phyloP scores from a whole-genome alignment of 2,329 filamentous ascomycete species.

The Aureobasidium melanogenum region DNA sequence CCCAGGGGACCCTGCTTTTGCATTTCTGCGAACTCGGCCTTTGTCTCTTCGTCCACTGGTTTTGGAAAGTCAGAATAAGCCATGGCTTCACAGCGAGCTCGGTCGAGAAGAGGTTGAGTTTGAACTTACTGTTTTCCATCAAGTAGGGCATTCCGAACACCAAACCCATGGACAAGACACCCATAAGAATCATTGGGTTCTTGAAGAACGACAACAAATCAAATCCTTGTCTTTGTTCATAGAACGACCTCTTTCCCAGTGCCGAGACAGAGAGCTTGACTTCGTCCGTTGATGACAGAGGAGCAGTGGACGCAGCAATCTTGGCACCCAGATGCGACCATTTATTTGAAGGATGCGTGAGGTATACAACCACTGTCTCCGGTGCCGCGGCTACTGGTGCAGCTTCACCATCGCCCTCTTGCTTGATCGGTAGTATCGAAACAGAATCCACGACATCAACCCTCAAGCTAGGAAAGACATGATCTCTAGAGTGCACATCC shows the following conservation, averaged over 20 bases:
- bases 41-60: constrained; percentile 92
- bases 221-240: constrained; percentile 61
- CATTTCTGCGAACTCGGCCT: constrained; percentile 83
- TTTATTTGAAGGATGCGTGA: constrained; percentile 80
- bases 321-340: constrained; percentile 78
- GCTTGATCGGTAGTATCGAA: constrained; percentile 20
- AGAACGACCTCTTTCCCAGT: constrained; percentile 62
- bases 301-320: constrained; percentile 24
- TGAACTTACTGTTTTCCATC: constrained; percentile 79
- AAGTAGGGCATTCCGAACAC: constrained; percentile 92
- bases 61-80: constrained; percentile 14
- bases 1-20: constrained; percentile 64
- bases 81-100: not conserved
- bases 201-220: constrained; percentile 67
- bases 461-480: constrained; percentile 68
- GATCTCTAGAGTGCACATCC: constrained; percentile 66
- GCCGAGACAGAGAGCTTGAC: constrained; percentile 54
- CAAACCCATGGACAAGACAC: constrained; percentile 68
- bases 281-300: constrained; percentile 25
- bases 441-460: constrained; percentile 57
- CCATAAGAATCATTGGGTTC: constrained; percentile 95
- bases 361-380: constrained; percentile 57
- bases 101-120: not conserved
- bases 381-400: constrained; percentile 17
- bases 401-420: constrained; percentile 10